These are phyloP conservation scores for Didymella glomerata DNA, from an alignment of 2,329 filamentous ascomycete species.

Conservation along the genomic window DNA sequence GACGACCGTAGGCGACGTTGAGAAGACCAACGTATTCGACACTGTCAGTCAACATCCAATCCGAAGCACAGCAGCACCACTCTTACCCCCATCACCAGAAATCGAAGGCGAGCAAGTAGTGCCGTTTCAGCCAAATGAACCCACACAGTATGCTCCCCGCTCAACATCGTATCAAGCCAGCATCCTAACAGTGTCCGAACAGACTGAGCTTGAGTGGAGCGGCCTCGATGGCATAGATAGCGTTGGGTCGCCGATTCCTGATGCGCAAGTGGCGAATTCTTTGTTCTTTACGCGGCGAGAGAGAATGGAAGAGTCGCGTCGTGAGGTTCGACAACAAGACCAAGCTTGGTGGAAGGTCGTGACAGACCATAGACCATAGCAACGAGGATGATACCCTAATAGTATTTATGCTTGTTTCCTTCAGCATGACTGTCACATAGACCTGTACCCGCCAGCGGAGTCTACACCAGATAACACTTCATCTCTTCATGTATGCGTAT, in stretches of 20 bases:
- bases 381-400: background rate
- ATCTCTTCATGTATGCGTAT: background rate
- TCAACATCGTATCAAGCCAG: background rate
- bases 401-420: background rate
- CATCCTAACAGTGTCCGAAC: background rate
- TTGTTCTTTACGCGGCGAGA: background rate
- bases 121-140: conserved; percentile 1
- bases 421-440: background rate
- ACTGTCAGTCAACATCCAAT: conserved; percentile 16
- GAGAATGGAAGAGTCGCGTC: background rate
- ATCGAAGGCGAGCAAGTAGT: conserved; percentile 11
- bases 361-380: background rate
- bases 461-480: background rate
- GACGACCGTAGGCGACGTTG: conserved; percentile 6
- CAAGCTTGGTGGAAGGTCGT: background rate
- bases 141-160: conserved; percentile 8
- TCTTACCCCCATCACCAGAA: conserved; percentile 24
- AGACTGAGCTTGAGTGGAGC: conserved; percentile 7
- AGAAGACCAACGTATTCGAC: conserved; percentile 20
- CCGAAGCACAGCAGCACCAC: conserved; percentile 15
- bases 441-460: background rate
- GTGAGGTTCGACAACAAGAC: background rate
- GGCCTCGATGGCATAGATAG: conserved; percentile 6
- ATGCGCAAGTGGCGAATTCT: background rate
- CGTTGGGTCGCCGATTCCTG: background rate